These are phyloP conservation scores for Oligophagozyma castellii DNA, from an alignment of 1,139 yeast species.

Conservation along the genomic window DNA sequence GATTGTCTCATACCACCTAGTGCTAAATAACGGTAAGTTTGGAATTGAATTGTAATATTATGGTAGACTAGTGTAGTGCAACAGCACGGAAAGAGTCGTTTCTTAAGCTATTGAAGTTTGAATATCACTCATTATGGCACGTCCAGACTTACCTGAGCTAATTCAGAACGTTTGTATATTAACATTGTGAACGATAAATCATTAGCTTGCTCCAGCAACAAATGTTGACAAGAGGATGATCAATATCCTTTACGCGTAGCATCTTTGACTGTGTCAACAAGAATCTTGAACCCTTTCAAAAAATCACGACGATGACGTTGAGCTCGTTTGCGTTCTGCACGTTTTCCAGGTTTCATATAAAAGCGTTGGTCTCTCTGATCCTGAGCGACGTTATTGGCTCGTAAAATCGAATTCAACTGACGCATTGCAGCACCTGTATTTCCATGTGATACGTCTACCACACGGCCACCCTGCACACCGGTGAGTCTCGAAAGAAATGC, in stretches of 20 bases:
- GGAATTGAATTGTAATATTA: too few species aligned
- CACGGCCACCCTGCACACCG: slow-evolving; percentile 35
- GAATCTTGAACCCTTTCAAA: slow-evolving; percentile 33
- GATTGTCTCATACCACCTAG: too few species aligned
- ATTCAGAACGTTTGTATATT: too few species aligned
- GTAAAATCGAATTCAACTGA: slow-evolving; percentile 25
- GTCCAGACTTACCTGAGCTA: too few species aligned
- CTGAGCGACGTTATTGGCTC: slow-evolving; percentile 27
- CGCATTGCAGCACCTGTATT: slow-evolving; percentile 27
- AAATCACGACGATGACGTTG: slow-evolving; percentile 34
- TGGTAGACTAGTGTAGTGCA: too few species aligned
- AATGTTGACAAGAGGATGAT: slow-evolving; percentile 1
- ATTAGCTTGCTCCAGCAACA: too few species aligned
- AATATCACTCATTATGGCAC: too few species aligned
- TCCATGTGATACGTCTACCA: slow-evolving; percentile 28
- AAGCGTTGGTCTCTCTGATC: slow-evolving; percentile 30
- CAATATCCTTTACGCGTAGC: slow-evolving; percentile 43
- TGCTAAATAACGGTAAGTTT: too few species aligned
- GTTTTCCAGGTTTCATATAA: slow-evolving; percentile 36
- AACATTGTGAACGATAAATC: too few species aligned
- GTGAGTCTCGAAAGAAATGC: slow-evolving; percentile 23
- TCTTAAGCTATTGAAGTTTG: too few species aligned
- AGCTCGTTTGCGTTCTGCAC: slow-evolving; percentile 30
- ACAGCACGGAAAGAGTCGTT: too few species aligned
- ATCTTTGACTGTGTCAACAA: slow-evolving; percentile 34